Conservation (phyloP, 148 eudicot genomes). For the Salicornia ramosissima region DNA sequence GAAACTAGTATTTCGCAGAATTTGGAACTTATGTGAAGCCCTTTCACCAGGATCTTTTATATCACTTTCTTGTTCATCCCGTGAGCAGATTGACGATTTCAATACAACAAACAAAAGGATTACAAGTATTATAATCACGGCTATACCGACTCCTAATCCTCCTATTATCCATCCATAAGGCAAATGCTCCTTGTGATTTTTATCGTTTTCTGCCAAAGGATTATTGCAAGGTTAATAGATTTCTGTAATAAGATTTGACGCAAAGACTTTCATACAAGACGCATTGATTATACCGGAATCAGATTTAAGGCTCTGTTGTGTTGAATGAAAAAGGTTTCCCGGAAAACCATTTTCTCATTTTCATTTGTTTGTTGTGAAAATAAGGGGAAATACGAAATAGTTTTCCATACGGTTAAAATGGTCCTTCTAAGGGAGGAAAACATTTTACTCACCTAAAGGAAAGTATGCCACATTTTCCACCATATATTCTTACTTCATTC, state of each 20-base stretch:
- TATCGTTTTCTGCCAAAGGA: slow-evolving; percentile 36
- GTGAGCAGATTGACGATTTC: slow-evolving; percentile 50
- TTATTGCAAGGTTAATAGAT: background rate
- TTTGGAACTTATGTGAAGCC: slow-evolving; percentile 54
- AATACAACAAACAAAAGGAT: slow-evolving; percentile 39
- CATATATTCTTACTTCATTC: too few species aligned
- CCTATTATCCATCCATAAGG: slow-evolving; percentile 87
- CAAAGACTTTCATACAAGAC: background rate
- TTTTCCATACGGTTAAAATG: too few species aligned
- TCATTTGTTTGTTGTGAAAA: too few species aligned
- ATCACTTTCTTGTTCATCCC: slow-evolving; percentile 33
- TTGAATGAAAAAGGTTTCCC: too few species aligned
- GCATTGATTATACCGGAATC: background rate
- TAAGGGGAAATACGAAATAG: too few species aligned
- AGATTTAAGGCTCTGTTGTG: too few species aligned
- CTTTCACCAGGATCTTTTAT: slow-evolving; percentile 54
- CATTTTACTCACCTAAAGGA: too few species aligned
- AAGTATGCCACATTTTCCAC: too few species aligned
- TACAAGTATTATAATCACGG: slow-evolving; percentile 45
- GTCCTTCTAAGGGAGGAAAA: too few species aligned
- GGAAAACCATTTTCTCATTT: too few species aligned
- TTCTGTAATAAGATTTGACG: background rate
- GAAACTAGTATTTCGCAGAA: slow-evolving; percentile 64
- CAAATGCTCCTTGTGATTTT: slow-evolving; percentile 40
- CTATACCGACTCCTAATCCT: slow-evolving; percentile 55